Evolutionary conservation across 1,139 yeast genomes (phyloP), one percentile per base, ranked within the genome.

Genomic region (Yarrowia galli): DNA sequence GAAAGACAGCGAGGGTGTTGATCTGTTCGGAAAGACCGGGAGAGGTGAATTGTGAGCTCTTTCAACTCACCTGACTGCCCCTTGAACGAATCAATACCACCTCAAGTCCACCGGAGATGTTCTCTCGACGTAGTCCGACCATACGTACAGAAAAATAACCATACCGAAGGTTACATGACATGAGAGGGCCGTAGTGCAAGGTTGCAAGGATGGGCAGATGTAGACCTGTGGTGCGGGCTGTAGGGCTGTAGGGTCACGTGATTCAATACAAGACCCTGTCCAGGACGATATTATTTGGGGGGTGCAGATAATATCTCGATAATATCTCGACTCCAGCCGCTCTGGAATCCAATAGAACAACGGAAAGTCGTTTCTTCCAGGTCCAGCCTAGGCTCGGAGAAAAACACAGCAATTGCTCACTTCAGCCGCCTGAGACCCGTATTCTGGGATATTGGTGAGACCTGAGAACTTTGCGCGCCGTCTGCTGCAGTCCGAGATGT

Each of bases 151-250:
- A 2, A 43, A 23, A 45, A 23, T 23, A 45, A 25, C 51, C 51
- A 23, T 46, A 46, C 35, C 35, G 18, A 23, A 46, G 51, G 51
- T 23, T 46, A 46, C 51, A 46, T 46, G 51, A 25, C 35, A 46
- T 45, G 49, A 12, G 20, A 28, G 1, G 7, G 8, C 32, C 32
- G 32, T 7, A n/a, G n/a, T n/a, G n/a, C n/a, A n/a, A n/a, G n/a
- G n/a, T n/a, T n/a, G 42, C 18, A 38, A 38, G 32, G 15, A 45
- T 45, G 49, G 49, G 18, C 49, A 15, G 49, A 45, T 23, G 49
- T 45, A 23, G 49, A 45, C 32, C 49, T 45, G 49, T 16, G 18
- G 32, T n/a, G 18, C 32, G 18, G 7, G 49, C 18, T 15, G 12
- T 13, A 10, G 16, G n/a, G 25, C 22, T 10, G 12, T 10, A 13